Base-by-base conservation (phyloP, 371 early-diverging fungal species). In the Gilbertella persicaria region DNA sequence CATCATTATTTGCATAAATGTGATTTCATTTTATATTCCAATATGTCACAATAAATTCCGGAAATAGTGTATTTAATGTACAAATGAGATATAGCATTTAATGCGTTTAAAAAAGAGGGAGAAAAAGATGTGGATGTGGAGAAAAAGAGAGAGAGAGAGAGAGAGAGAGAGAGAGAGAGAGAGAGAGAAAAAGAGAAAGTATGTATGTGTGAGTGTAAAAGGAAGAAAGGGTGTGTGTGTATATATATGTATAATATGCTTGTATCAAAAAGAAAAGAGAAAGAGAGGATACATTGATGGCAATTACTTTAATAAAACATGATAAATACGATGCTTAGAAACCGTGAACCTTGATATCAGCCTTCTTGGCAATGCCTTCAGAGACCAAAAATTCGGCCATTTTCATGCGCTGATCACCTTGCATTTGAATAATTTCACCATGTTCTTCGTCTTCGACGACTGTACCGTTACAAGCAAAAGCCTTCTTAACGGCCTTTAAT, bases 381-480 rank as follows among this genome's bases (percentile, higher is more conserved):
- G 71, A 61, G 23, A 76, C 64, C 23, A 97, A 77, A 67, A 95
- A 94, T 61, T 82, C 74, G 50, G 70, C 74, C 51, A 95, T 83
- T 71, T 93, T 93, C 43, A 69, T 43, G 49, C 97, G 88, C 68
- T 98, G 97, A 78, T 97, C 97, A 55, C 98, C 98, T 58, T 91
- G 91, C 53, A 98, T 85, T 81, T 97, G 97, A 67, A 98, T 91
- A 53, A 95, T 87, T 60, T 92, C 80, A 30, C 96, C 95, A 50
- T 86, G 73, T 62, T 92, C 92, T 66, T 92, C 88, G 79, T 97
- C 96, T 54, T 90, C 83, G 42, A 95, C 89, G 45, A 97, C 80
- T 21, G 87, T 94, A 36, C 98, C 98, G 82, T 94, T 96, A 83
- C 96, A 97, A 37, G 94, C 95, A 67, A 96, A 95, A 25, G 88